Percentiles rank a stretch among this genome's conserved stretches.
phyloP scores from a whole-genome alignment of 192 early-diverging fungal genomes.

The Geranomyces variabilis region DNA sequence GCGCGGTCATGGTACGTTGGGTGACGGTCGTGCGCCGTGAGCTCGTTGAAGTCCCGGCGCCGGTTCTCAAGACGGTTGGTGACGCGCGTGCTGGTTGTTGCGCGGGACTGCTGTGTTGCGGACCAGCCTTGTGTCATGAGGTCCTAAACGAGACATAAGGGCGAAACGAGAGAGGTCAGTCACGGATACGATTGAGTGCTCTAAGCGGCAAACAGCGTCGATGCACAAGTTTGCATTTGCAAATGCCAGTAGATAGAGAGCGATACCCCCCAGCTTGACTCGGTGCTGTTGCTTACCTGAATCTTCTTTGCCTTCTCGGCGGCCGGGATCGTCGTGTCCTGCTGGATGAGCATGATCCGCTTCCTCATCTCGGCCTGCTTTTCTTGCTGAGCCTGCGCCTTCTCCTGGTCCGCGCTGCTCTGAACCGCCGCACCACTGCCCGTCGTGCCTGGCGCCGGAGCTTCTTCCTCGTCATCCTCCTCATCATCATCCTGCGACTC shows the following conservation, averaged over 20 bases:
- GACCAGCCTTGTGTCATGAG: constrained; percentile 59
- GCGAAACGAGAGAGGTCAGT: neutral
- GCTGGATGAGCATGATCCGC: constrained; percentile 70
- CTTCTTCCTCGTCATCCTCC: constrained; percentile 23
- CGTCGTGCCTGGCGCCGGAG: no score
- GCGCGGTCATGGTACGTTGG: constrained; percentile 14
- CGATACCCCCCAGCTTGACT: no score
- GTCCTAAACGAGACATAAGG: constrained; percentile 37
- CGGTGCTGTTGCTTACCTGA: no score
- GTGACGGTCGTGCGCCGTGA: neutral
- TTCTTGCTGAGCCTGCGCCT: neutral
- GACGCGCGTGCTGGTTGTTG: neutral
- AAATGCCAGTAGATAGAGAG: no score
- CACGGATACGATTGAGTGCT: no score
- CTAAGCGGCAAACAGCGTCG: no score
- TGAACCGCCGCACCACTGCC: neutral
- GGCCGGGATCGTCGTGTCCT: constrained; percentile 47
- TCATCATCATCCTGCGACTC: constrained; percentile 1
- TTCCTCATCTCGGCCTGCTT: constrained; percentile 57
- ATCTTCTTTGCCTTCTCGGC: constrained; percentile 71
- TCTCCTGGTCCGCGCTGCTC: neutral
- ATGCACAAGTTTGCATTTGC: no score
- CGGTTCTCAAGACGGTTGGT: neutral
- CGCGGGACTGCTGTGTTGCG: constrained; percentile 43
- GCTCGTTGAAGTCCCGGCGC: neutral